Evolutionary conservation across 441 rosid species (phyloP), one percentile per base, ranked within the genome.

Genomic region (Syzygium syzygioides): DNA sequence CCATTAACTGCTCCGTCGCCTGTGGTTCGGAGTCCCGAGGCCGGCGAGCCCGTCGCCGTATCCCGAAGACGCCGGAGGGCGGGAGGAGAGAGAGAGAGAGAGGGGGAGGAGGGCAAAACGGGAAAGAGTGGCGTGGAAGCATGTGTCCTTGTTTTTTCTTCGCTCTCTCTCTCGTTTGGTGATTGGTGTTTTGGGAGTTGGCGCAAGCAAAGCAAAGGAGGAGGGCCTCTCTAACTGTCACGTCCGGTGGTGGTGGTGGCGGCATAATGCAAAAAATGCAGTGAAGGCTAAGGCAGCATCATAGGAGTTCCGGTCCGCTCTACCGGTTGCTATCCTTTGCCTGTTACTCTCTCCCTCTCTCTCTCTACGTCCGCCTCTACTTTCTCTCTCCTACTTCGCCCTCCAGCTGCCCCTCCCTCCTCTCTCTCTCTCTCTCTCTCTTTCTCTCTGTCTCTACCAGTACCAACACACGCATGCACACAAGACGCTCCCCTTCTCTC

Each of bases 231-330:
- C 83, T 23, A 41, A 86, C 88, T 83, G 89, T 83, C 64, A 28
- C 52, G 83, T 89, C 87, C 86, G 93, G 89, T 66, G 79, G 68
- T 6, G 50, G 50, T 68, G 66, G 18, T 8, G 14, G 66, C 28
- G 89, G 17, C 4, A 4, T 18, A 89, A 26, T 34, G 50, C 28
- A 11, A 86, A 48, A 48, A 23, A 48, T 52, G 90, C 71, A 93
- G 98, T 95, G 97, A 94, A 93, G 94, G 89, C 92, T 15, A 96
- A 93, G 98, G 95, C 3, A 95, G 95, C 95, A 92, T 91, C 93
- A 95, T 90, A 92, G 92, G 86, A 79, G 89, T 7, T 45, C 7
- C 48, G 48, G 8, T 23, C 48, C 6, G 7, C n/a, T 11, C 17
- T 12, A 34, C 80, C 89, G 92, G 96, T 92, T 79, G 95, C 90